Evolutionary conservation across 2,329 filamentous ascomycete species (phyloP).

Genomic region (Neonectria hederae): DNA sequence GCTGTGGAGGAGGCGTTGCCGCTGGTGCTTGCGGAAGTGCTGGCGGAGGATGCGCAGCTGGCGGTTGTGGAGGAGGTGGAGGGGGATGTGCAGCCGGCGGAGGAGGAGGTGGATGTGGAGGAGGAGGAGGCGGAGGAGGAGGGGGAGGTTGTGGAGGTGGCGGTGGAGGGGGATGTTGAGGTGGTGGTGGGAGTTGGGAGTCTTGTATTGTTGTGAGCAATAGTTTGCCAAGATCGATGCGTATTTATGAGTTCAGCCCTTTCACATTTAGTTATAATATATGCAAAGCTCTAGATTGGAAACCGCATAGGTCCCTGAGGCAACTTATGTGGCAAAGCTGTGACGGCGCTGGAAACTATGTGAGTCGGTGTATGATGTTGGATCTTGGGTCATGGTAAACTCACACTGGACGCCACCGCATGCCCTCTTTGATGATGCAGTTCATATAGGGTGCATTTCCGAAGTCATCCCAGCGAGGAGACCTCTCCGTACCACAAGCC

Average conservation of each 20-base stretch:
- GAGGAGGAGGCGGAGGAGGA: constrained; percentile 31
- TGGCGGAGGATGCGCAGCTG: constrained; percentile 51
- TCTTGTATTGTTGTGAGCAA: no score
- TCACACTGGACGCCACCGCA: constrained; percentile 51
- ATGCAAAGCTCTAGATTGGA: no score
- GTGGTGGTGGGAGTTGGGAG: background rate
- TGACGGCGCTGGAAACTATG: constrained; percentile 24
- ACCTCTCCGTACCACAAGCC: constrained; percentile 48
- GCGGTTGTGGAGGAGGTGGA: constrained; percentile 31
- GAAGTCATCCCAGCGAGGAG: constrained; percentile 51
- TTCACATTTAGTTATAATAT: no score
- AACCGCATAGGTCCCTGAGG: no score
- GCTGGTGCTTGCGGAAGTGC: constrained; percentile 51
- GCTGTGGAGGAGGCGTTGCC: constrained; percentile 57
- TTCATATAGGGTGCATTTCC: constrained; percentile 52
- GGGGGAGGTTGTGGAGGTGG: constrained; percentile 25
- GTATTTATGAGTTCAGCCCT: background rate
- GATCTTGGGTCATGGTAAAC: background rate
- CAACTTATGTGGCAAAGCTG: constrained; percentile 51
- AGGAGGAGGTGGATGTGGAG: constrained; percentile 25
- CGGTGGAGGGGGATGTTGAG: constrained; percentile 20
- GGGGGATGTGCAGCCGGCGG: constrained; percentile 26
- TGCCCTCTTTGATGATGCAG: constrained; percentile 53
- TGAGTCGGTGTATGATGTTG: constrained; percentile 15
- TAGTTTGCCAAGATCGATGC: background rate